Conservation (phyloP, 2,329 filamentous ascomycete species). For the Talaromyces atroroseus region DNA sequence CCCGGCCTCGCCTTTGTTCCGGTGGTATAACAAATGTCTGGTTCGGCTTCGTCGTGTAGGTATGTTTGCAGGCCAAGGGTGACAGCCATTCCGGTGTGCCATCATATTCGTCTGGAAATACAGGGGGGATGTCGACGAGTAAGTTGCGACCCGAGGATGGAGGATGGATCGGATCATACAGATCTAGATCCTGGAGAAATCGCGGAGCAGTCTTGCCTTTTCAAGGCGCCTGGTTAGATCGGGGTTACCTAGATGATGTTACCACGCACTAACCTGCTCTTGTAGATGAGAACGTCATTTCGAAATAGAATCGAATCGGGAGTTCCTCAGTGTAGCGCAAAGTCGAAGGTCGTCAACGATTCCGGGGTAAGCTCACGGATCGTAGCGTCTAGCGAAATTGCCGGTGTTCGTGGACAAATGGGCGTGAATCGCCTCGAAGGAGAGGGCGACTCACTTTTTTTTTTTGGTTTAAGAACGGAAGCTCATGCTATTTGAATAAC, state of each 20-base stretch:
- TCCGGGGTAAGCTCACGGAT: neutral
- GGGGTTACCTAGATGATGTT: conserved; percentile 17
- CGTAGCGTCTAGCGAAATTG: neutral
- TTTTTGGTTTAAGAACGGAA: neutral
- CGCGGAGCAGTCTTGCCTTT: conserved; percentile 48
- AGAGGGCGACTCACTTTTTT: neutral
- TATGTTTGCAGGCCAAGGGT: conserved; percentile 52
- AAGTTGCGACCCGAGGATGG: conserved; percentile 46
- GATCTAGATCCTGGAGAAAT: conserved; percentile 41
- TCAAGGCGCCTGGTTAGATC: neutral
- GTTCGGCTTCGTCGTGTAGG: conserved; percentile 51
- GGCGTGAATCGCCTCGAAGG: neutral
- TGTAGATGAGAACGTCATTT: conserved; percentile 23
- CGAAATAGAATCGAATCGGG: neutral
- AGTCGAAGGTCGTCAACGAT: neutral
- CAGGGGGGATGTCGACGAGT: conserved; percentile 53
- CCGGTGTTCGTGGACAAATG: neutral
- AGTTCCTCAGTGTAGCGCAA: neutral
- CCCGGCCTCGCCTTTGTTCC: conserved; percentile 33
- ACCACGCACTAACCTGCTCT: conserved; percentile 27
- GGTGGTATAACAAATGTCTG: conserved; percentile 48
- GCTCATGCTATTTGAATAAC: conserved; percentile 1
- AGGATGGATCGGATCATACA: conserved; percentile 42
- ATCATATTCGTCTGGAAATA: conserved; percentile 36
- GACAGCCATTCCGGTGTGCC: conserved; percentile 34